A percentile compares a stretch with the other conserved stretches of the same genome.
phyloP scores from a whole-genome alignment of 208 protist genomes.

The Trypanosoma avium region DNA sequence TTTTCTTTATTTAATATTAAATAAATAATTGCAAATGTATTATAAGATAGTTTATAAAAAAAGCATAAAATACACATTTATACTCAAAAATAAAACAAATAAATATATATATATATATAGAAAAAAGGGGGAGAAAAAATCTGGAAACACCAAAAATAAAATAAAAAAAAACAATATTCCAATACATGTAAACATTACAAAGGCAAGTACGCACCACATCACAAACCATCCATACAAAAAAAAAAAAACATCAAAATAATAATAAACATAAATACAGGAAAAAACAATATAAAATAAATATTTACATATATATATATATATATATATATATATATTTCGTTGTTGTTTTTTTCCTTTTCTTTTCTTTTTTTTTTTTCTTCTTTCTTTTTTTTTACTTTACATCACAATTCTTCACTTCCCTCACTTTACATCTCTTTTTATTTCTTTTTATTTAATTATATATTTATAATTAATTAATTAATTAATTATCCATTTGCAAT shows the following conservation, averaged over 20 bases:
- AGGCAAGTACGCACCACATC: too few relatives aligned
- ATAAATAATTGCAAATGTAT: background rate
- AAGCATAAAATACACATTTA: too few relatives aligned
- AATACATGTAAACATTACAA: slow-evolving; percentile 9
- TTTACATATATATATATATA: background rate
- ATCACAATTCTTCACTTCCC: background rate
- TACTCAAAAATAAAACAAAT: background rate
- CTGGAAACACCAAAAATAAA: too few relatives aligned
- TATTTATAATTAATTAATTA: too few relatives aligned
- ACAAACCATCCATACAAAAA: too few relatives aligned
- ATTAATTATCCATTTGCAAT: background rate
- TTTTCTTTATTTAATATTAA: background rate
- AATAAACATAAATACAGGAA: background rate
- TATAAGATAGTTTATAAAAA: background rate
- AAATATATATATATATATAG: background rate
- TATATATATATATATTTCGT: background rate
- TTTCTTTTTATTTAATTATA: too few relatives aligned
- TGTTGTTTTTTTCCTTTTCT: background rate
- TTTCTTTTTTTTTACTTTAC: background rate
- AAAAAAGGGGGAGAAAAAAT: too few relatives aligned
- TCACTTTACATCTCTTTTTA: background rate
- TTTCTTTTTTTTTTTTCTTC: background rate
- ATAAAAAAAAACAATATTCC: background rate
- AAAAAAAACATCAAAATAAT: background rate
- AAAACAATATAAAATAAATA: background rate